Evolutionary conservation across 495 filamentous ascomycete species (phyloP).

Genomic region (Lophiotrema nucula): DNA sequence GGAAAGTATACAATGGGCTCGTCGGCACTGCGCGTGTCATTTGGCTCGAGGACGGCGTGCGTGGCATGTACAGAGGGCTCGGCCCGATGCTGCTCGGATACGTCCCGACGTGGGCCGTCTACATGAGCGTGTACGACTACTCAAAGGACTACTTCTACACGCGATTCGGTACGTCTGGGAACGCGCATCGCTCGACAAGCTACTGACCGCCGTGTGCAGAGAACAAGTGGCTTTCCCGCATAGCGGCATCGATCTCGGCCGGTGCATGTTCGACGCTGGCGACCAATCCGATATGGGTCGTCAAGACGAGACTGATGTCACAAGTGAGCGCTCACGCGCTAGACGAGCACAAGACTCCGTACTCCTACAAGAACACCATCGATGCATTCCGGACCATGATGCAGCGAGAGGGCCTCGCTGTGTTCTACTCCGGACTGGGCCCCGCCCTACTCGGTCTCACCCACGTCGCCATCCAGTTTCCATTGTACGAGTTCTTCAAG

Average conservation of each 20-base stretch:
- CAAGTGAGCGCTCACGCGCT: slow-evolving; percentile 56
- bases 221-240: slow-evolving; percentile 41
- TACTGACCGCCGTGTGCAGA: slow-evolving; percentile 12
- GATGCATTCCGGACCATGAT: slow-evolving; percentile 98
- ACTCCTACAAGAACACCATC: slow-evolving; percentile 82
- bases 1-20: slow-evolving; percentile 73
- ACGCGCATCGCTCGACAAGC: no score
- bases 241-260: slow-evolving; percentile 79
- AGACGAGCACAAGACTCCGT: slow-evolving; percentile 66
- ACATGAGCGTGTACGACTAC: slow-evolving; percentile 91
- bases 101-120: slow-evolving; percentile 96
- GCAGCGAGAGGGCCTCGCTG: slow-evolving; percentile 73
- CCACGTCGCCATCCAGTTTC: slow-evolving; percentile 97
- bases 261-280: slow-evolving; percentile 88
- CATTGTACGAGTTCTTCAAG: slow-evolving; percentile 91
- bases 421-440: slow-evolving; percentile 94
- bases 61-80: slow-evolving; percentile 89
- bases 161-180: slow-evolving; percentile 64
- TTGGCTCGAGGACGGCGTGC: slow-evolving; percentile 80
- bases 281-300: slow-evolving; percentile 99
- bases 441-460: slow-evolving; percentile 89
- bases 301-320: slow-evolving; percentile 97
- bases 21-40: slow-evolving; percentile 82
- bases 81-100: slow-evolving; percentile 94
- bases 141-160: slow-evolving; percentile 70